Evolutionary conservation across 2,329 filamentous ascomycete species (phyloP), one percentile per base, ranked within the genome.

Genomic region (Aspergillus thermomutatus): DNA sequence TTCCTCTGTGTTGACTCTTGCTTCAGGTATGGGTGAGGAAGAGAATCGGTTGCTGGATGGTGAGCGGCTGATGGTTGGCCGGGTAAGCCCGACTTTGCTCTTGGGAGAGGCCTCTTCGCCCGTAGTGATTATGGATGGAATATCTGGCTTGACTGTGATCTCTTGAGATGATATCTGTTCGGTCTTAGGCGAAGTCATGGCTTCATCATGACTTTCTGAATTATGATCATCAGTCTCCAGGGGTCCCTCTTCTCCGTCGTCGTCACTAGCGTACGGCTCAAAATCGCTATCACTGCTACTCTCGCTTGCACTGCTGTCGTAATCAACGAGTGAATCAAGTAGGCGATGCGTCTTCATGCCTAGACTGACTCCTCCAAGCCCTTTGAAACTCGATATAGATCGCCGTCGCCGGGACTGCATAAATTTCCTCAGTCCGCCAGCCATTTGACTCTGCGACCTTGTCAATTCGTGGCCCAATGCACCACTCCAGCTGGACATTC

Each of bases 321-420:
- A 79, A 14, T 79, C 73, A 56, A 90, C 77, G 10, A 88, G 81
- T 25, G 85, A 82, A 55, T 84, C 81, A 8, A 85, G 81, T 1
- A 95, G 75, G 54, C 86, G 85, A 61, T 92, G 88, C 3, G 90
- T 92, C 61, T 87, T 87, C 74, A 93, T 92, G 1, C 88, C 87
- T 59, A 91, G 79, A 62, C 80, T 89, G 23, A 90, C 80, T 3
- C 87, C 61, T 27, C 69, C 87, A 49, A 89, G 73, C 10, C 75
- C 73, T 27, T 72, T 74, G 52, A 82, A 67, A 52, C 79, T 77
- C 19, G 77, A 76, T 8, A 81, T 71, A 3, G 81, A 80, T 28
- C 74, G 73, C 58, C 77, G 77, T 49, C 72, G 82, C 80, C 61
- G 86, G 1, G 85, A 85, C 57, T 81, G 82, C 1, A 90, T 80